Evolutionary conservation across 1,284 basidiomycete genomes (phyloP), one percentile per base, ranked within the genome.

Genomic region (Ganoderma sinense): DNA sequence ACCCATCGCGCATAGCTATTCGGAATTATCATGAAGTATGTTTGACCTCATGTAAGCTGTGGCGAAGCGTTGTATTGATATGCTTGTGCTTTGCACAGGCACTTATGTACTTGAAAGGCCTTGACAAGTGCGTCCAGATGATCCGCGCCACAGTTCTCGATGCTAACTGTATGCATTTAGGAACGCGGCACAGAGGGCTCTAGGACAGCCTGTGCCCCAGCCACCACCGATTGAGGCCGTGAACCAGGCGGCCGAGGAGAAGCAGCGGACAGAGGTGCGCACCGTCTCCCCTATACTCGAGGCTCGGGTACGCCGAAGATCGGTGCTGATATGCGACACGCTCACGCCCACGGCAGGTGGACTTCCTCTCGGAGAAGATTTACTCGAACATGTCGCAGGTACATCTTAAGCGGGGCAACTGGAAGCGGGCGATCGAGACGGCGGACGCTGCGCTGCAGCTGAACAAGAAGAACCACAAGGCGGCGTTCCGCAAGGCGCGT

Each of bases 381-480:
- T 93, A 95, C 74, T 87, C 90, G 4, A 95, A 94, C 69, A 92
- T 93, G 91, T 87, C 90, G 4, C 92, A 92, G 4, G 94, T 92
- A 74, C 91, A 95, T 77, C 81, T 95, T 73, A 94, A 92, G 80
- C 87, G 87, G 61, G 81, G 84, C 62, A 95, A 94, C 77, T 95
- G 91, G 90, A 87, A 89, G 76, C 88, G 94, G 14, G 91, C 89
- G 0, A 78, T 89, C 63, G 92, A 94, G 75, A 89, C 91, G 23
- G 92, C 93, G 26, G 89, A 94, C 41, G 67, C 94, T 91, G 92
- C 91, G 16, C 83, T 95, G 10, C 82, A 85, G 36, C 91, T 91
- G 80, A 94, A 94, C 77, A 86, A 88, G 56, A 82, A 87, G 73
- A 95, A 94, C 77, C 87, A 85, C 78, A 95, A 95, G 76, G 93